Base-by-base conservation (phyloP, 306 rosid species). In the Styphnolobium japonicum region DNA sequence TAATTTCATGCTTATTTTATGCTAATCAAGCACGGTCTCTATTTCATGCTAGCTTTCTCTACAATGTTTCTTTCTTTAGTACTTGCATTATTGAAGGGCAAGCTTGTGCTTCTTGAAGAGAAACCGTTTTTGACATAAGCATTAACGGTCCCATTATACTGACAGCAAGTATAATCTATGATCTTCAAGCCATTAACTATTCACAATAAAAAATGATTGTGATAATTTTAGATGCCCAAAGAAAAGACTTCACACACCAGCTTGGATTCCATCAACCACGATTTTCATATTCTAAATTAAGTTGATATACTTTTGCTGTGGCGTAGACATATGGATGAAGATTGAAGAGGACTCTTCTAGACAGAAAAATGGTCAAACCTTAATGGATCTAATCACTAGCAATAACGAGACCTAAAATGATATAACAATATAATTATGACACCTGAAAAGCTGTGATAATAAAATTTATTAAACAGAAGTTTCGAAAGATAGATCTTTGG, bases 221-320 rank as follows among this genome's bases (percentile, higher is more conserved):
- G 75, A 71, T 57, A 8, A 71, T 43, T 80, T 66, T 22, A 48
- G 45, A 83, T 52, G 62, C 34, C 63, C 55, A 67, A 21, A 73
- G 79, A 76, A 80, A 76, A 80, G 61, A 84, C 64, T 57, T 79
- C 73, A 25, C 57, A 51, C 16, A 77, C 86, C 79, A 60, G 81
- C 69, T 79, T 34, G 85, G 90, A 77, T 33, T 76, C 87, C 81
- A 71, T 61, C 79, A 7, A 71, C 19, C 76, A 37, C 64, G 80
- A 64, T 69, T 77, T 68, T 75, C 71, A 34, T 49, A 16, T 10
- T 15, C 51, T 62, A 63, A n/a, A n/a, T n/a, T n/a, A 80, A 66
- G 78, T 79, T 71, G 31, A 27, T 21, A 72, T 46, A 69, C 33
- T 34, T 73, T 29, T 39, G 16, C 48, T 23, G 22, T 72, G 52